Percentiles rank a stretch among this genome's conserved stretches.
Evolutionary conservation across 345 rosid species (phyloP).

Genomic region (Populus pruinosa): DNA sequence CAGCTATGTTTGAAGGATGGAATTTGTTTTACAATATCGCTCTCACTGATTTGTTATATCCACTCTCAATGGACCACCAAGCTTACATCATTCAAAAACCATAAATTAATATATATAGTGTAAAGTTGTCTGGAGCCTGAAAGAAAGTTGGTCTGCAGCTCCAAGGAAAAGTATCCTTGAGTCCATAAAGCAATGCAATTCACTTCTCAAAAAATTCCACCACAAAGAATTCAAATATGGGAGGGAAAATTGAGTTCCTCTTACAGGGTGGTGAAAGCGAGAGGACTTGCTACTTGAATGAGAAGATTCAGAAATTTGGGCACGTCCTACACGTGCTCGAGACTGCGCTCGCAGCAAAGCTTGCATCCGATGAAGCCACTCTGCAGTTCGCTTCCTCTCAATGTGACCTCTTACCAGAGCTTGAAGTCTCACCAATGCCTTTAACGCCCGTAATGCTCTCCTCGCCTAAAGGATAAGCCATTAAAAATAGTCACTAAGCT

Average conservation of each 20-base stretch:
- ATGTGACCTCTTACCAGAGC: conserved; percentile 93
- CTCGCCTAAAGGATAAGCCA: conserved; percentile 47
- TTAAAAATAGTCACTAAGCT: background rate
- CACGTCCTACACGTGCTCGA: conserved; percentile 61
- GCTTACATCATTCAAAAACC: conserved; percentile 1
- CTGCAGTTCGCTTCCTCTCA: conserved; percentile 61
- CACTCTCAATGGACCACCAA: conserved; percentile 5
- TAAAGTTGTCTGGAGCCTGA: conserved; percentile 1
- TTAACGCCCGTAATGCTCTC: conserved; percentile 86
- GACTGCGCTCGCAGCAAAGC: conserved; percentile 71
- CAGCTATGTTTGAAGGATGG: background rate
- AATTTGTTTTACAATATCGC: background rate
- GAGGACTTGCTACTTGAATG: conserved; percentile 69
- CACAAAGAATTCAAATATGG: conserved; percentile 6
- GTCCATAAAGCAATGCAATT: background rate
- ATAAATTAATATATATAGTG: background rate
- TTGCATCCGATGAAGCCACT: conserved; percentile 65
- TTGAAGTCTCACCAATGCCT: conserved; percentile 92
- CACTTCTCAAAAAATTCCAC: background rate
- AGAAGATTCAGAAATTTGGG: conserved; percentile 52
- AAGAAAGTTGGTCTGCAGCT: background rate
- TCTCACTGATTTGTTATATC: conserved; percentile 4
- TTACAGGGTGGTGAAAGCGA: conserved; percentile 59
- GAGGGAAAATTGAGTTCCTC: conserved; percentile 16
- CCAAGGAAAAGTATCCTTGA: conserved; percentile 7